Conservation (phyloP, 169 alveolate species). For the Plasmodium berghei region DNA sequence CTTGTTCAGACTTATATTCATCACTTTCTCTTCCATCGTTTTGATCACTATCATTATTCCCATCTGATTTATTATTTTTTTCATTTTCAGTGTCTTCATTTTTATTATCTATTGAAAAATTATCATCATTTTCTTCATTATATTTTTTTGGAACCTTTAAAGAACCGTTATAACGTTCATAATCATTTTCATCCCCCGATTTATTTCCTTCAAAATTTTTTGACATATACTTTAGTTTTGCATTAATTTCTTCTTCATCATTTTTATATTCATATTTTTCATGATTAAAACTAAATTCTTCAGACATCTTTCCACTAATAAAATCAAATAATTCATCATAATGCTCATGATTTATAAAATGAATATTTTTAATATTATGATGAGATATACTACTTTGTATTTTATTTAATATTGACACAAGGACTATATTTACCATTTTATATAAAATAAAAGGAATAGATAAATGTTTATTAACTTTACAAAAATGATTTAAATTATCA, state of each 20-base stretch:
- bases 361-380: slow-evolving; percentile 72
- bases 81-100: slow-evolving; percentile 50
- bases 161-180: not conserved
- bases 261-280: slow-evolving; percentile 44
- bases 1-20: no score
- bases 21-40: slow-evolving; percentile 78
- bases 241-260: slow-evolving; percentile 63
- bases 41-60: slow-evolving; percentile 28
- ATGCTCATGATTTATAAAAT: slow-evolving; percentile 76
- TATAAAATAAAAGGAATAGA: slow-evolving; percentile 38
- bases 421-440: slow-evolving; percentile 69
- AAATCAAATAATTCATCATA: slow-evolving; percentile 56
- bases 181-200: not conserved
- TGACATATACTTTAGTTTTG: slow-evolving; percentile 26
- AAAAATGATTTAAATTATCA: slow-evolving; percentile 85
- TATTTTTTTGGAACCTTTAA: not conserved
- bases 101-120: not conserved
- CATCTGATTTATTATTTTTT: slow-evolving; percentile 72
- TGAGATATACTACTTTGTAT: slow-evolving; percentile 30
- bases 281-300: slow-evolving; percentile 16
- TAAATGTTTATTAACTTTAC: slow-evolving; percentile 74
- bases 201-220: not conserved
- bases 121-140: not conserved
- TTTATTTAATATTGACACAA: slow-evolving; percentile 40
- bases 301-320: slow-evolving; percentile 25